These are phyloP conservation scores for Tricholomella constricta DNA, from an alignment of 768 basidiomycete genomes.

Conservation along the genomic window DNA sequence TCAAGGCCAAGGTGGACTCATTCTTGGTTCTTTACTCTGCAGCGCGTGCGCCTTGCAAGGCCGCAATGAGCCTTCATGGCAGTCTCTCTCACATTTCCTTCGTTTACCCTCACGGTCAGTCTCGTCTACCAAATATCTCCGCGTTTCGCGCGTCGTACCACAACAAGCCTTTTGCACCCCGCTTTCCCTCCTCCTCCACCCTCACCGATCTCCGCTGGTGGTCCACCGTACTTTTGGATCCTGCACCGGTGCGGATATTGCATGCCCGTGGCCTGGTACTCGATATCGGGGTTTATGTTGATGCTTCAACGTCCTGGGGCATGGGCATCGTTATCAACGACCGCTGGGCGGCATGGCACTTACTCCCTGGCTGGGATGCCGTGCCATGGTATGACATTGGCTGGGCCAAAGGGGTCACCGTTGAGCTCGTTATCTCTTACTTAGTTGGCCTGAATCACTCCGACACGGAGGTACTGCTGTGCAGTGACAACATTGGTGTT, in stretches of 20 bases:
- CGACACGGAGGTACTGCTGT: slow-evolving; percentile 24
- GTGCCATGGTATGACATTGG: slow-evolving; percentile 23
- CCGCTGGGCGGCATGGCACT: slow-evolving; percentile 22
- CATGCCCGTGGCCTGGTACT: background rate
- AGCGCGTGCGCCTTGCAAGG: background rate
- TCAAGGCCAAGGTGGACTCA: slow-evolving; percentile 11
- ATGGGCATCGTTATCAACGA: slow-evolving; percentile 5
- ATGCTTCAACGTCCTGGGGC: slow-evolving; percentile 32
- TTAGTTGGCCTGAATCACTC: slow-evolving; percentile 5
- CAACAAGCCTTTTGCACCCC: no score
- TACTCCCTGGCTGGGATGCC: slow-evolving; percentile 15
- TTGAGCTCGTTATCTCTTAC: slow-evolving; percentile 23
- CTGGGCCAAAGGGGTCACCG: slow-evolving; percentile 26
- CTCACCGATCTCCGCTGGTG: background rate
- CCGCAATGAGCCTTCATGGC: slow-evolving; percentile 25
- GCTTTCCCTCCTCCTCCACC: background rate
- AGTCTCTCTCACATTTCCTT: slow-evolving; percentile 35
- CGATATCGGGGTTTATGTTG: slow-evolving; percentile 27
- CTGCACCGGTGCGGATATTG: background rate
- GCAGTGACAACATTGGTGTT: slow-evolving; percentile 38
- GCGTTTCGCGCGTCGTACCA: no score
- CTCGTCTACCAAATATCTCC: slow-evolving; percentile 28
- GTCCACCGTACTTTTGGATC: background rate
- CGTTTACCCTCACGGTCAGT: slow-evolving; percentile 25
- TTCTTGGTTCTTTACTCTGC: slow-evolving; percentile 11